Evolutionary conservation across 768 basidiomycete genomes (phyloP), one percentile per base, ranked within the genome.

Genomic region (Xerocomus spinulosus): DNA sequence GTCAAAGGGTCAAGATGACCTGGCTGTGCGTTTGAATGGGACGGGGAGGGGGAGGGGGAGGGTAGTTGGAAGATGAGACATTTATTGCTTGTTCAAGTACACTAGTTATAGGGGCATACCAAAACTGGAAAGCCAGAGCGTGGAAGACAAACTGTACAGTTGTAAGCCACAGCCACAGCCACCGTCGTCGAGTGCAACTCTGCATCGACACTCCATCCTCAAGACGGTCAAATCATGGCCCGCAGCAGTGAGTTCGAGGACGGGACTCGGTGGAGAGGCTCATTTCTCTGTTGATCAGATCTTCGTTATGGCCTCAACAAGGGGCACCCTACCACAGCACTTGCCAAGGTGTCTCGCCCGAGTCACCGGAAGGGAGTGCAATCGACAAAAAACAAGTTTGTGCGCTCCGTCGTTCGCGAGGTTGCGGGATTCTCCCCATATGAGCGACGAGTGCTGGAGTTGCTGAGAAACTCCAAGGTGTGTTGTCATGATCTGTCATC

Each of bases 381-480:
- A 66, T 92, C 89, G 40, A 81, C 83, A 58, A 92, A 92, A 77
- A 93, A 87, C 67, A 86, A 87, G 63, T 92, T 99, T 63, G 93
- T 97, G 67, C 87, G 90, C 68, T 87, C 84, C 56, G 80, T 98
- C 53, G 78, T 98, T 64, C 83, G 95, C 59, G 96, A 99, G 80
- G 96, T 99, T 68, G 92, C 83, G 61, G 95, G 95, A 52, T 97
- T 96, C 76, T 88, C 92, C 29, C 86, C 95, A 29, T 98, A 99
- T 70, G 96, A 99, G 81, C 81, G 93, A 66, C 83, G 96, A 60
- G 93, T 98, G 47, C 82, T 99, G 87, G 96, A 99, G 73, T 69
- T 99, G 81, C 71, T 96, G 77, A 84, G 94, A 73, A 97, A 96
- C 82, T 93, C 91, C 55, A 96, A 95, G 79, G 88, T 88, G 67